Percentiles rank a stretch among this genome's conserved stretches.
Conservation (phyloP, 768 basidiomycete species). For the Tremella fuciformis region DNA sequence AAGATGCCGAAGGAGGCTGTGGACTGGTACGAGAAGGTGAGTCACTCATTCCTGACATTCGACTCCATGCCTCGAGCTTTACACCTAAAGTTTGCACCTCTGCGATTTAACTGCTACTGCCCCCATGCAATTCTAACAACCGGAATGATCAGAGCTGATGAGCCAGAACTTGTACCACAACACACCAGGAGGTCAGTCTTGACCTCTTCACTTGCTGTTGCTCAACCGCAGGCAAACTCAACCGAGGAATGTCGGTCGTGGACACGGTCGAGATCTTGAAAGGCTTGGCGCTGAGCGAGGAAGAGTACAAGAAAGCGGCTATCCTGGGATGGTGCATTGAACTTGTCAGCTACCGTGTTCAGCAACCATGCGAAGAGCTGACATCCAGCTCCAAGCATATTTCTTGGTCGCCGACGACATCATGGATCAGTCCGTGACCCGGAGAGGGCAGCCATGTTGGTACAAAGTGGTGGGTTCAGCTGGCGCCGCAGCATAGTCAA, state of each 20-base stretch:
- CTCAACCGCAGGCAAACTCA: constrained; percentile 64
- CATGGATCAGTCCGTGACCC: constrained; percentile 92
- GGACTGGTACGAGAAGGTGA: constrained; percentile 77
- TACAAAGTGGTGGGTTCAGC: constrained; percentile 59
- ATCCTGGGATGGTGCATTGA: constrained; percentile 94
- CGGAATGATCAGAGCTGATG: background rate
- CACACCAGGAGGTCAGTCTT: constrained; percentile 65
- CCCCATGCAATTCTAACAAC: too few species aligned
- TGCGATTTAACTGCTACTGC: too few species aligned
- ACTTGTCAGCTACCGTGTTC: constrained; percentile 62
- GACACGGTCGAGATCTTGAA: constrained; percentile 87
- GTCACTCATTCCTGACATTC: constrained; percentile 29
- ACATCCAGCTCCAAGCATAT: constrained; percentile 81
- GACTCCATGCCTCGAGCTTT: background rate
- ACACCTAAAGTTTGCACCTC: too few species aligned
- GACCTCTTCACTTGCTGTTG: background rate
- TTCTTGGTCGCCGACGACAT: constrained; percentile 90
- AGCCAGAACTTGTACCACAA: constrained; percentile 69
- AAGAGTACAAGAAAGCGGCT: constrained; percentile 84
- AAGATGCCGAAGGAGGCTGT: constrained; percentile 80
- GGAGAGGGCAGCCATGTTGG: constrained; percentile 94
- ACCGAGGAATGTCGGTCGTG: constrained; percentile 92
- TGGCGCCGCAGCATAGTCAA: background rate
- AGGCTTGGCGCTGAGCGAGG: constrained; percentile 65
- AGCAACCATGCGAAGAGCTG: background rate